Evolutionary conservation across 1,284 basidiomycete species (phyloP), one percentile per base, ranked within the genome.

Genomic region (Leccinum pallidistipes): DNA sequence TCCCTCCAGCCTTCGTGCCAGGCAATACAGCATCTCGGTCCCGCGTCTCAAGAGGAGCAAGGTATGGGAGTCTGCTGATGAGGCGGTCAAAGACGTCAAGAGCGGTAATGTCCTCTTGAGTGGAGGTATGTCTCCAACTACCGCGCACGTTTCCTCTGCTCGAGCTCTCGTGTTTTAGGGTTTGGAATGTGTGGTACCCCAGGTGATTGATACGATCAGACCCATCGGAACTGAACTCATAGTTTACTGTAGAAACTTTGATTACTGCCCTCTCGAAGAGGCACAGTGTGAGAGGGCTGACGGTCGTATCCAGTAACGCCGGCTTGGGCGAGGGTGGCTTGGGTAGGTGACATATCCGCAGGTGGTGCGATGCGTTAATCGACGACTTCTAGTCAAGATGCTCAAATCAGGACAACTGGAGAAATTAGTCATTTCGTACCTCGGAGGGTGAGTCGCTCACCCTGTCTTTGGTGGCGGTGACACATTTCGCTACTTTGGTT

Each of bases 361-460:
- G 3, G 10, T 29, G n/a, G 9, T 34, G 27, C 52, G 54, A 40
- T 21, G 24, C 12, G 27, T 56, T 56, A 4, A 52, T 45, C 21
- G 61, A 60, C 21, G 34, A 55, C 6, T 58, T 57, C 6, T 67
- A 93, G 92, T 90, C 55, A 88, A 88, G 68, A 80, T 95, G 45
- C 79, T 95, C 40, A 85, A 87, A 70, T 82, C 84, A 6, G 83
- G 87, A 9, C 90, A 95, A 69, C 86, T 95, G 58, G 81, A 83
- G 68, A 95, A 91, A 75, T 84, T 95, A 77, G 86, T 95, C 68
- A 87, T 91, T 14, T 93, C 91, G n/a, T 95, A 94, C 74, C 91
- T 94, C 59, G 91, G 93, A 72, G 86, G 87, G 87, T 89, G 66
- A 56, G 81, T 69, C 18, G 1, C 16, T 40, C 21, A 47, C n/a